phyloP scores from a whole-genome alignment of 306 rosid species.

The Castanea crenata region DNA sequence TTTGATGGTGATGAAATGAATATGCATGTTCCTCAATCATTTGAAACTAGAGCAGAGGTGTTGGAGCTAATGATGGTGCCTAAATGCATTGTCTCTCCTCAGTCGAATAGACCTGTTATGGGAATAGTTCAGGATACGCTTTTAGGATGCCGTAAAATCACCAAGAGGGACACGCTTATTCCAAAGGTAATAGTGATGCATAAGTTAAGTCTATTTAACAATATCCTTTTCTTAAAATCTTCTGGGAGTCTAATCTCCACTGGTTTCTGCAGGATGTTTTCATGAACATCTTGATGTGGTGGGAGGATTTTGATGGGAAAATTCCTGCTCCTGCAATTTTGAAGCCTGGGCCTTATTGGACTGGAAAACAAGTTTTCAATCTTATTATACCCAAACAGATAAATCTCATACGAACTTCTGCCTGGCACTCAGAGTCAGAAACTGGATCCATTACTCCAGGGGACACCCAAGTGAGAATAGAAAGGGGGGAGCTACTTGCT shows the following conservation, averaged over 20 bases:
- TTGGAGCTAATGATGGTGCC: conserved; percentile 99
- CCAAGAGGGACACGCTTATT: conserved; percentile 94
- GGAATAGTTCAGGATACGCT: conserved; percentile 97
- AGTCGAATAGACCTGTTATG: conserved; percentile 95
- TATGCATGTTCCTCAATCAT: conserved; percentile 99
- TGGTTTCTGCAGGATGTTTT: conserved; percentile 77
- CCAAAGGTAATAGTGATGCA: conserved; percentile 57
- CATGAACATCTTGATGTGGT: conserved; percentile 99
- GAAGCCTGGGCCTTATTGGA: conserved; percentile 98
- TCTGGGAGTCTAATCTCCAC: conserved; percentile 22
- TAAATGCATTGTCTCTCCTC: conserved; percentile 98
- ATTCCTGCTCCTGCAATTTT: conserved; percentile 90
- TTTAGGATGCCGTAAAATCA: conserved; percentile 91
- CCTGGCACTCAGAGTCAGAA: conserved; percentile 90
- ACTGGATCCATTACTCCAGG: conserved; percentile 83
- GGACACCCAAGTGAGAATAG: conserved; percentile 91
- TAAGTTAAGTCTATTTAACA: not conserved
- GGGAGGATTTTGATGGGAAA: conserved; percentile 99
- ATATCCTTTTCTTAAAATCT: conserved; percentile 9
- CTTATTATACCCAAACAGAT: conserved; percentile 94
- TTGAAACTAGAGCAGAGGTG: conserved; percentile 99
- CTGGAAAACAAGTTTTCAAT: conserved; percentile 97
- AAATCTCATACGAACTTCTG: conserved; percentile 80
- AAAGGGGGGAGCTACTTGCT: conserved; percentile 85
- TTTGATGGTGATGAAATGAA: conserved; percentile 99